A percentile compares a stretch with the other conserved stretches of the same genome.
Conservation (phyloP, 2,329 filamentous ascomycete species). For the Trichoderma afroharzianum region DNA sequence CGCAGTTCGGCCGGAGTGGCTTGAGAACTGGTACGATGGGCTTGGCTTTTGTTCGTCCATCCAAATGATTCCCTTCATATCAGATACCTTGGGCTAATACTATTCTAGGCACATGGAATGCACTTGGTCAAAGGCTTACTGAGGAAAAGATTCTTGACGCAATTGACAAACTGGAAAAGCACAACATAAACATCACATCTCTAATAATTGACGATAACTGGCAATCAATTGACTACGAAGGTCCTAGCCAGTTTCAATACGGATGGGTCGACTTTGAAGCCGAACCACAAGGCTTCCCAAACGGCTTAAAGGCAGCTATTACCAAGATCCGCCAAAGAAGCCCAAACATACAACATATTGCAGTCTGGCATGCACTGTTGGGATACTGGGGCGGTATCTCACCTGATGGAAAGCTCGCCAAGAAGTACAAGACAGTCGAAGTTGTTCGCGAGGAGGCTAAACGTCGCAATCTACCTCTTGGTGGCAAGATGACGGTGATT, state of each 20-base stretch:
- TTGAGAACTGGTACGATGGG: slow-evolving; percentile 87
- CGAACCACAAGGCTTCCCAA: slow-evolving; percentile 71
- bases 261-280: slow-evolving; percentile 86
- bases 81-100: neutral
- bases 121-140: slow-evolving; percentile 76
- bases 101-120: slow-evolving; percentile 80
- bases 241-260: slow-evolving; percentile 51
- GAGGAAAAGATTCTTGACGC: slow-evolving; percentile 76
- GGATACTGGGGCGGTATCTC: slow-evolving; percentile 92
- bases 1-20: slow-evolving; percentile 61
- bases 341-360: slow-evolving; percentile 74
- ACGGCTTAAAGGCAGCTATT: slow-evolving; percentile 70
- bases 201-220: slow-evolving; percentile 97
- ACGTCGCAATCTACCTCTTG: slow-evolving; percentile 47
- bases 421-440: slow-evolving; percentile 71
- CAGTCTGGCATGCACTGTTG: slow-evolving; percentile 88
- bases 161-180: slow-evolving; percentile 64
- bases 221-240: slow-evolving; percentile 66
- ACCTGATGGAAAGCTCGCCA: slow-evolving; percentile 67
- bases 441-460: slow-evolving; percentile 48
- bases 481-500: slow-evolving; percentile 68
- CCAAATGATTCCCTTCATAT: neutral
- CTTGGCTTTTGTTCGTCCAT: slow-evolving; percentile 72
- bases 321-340: slow-evolving; percentile 64
- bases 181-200: slow-evolving; percentile 74